Percentiles rank a stretch among this genome's conserved stretches.
Evolutionary conservation across 768 basidiomycete genomes (phyloP).

Genomic region (Suillus spraguei): DNA sequence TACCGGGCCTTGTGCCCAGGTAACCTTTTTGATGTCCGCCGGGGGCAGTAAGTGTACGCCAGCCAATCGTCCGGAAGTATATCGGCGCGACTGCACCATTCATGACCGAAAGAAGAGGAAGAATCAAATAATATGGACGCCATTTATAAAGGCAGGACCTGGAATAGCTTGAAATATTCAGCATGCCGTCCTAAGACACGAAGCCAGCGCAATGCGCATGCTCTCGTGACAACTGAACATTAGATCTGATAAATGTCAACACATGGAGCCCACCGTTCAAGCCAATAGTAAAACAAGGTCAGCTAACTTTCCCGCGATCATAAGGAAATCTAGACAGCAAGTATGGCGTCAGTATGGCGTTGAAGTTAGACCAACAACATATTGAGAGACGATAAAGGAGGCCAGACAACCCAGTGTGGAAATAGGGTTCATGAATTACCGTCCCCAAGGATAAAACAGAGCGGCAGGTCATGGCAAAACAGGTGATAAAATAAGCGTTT

Average conservation of each 20-base stretch:
- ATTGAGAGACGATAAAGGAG: neutral
- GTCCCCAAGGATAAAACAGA: neutral
- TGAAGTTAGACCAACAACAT: neutral
- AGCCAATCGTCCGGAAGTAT: constrained; percentile 58
- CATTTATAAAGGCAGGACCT: neutral
- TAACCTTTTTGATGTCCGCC: constrained; percentile 58
- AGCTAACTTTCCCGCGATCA: neutral
- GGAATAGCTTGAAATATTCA: constrained; percentile 17
- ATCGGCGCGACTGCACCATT: constrained; percentile 50
- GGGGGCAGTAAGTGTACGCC: constrained; percentile 62
- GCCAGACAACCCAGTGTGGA: constrained; percentile 5
- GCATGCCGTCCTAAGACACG: constrained; percentile 6
- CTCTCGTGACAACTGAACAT: neutral
- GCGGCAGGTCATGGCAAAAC: neutral
- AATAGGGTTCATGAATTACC: neutral
- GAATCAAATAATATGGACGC: constrained; percentile 49
- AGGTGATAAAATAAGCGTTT: neutral
- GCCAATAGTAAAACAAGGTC: neutral
- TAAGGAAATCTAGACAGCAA: neutral
- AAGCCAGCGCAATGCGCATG: neutral
- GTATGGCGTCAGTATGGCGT: no score
- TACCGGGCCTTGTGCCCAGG: neutral
- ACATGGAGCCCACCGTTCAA: neutral
- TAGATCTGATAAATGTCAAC: neutral
- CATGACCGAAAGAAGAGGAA: constrained; percentile 44